A percentile compares a stretch with the other conserved stretches of the same genome.
Conservation (phyloP, 1,139 yeast genomes). For the Suhomyces coccinellae region DNA sequence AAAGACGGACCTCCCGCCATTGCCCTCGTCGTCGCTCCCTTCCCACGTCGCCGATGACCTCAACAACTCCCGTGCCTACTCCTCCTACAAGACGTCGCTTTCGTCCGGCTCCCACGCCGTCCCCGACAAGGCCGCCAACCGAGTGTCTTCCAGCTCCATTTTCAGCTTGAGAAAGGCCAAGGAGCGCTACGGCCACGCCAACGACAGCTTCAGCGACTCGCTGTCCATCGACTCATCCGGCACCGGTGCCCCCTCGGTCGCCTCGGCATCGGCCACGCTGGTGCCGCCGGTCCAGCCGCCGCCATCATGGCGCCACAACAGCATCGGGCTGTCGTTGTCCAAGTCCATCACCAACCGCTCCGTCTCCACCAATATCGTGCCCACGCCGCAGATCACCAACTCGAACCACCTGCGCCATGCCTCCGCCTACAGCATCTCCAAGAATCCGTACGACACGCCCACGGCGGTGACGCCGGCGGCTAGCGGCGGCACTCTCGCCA, state of each 20-base stretch:
- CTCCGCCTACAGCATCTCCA: conserved; percentile 37
- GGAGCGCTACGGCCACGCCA: conserved; percentile 23
- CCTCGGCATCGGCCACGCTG: conserved; percentile 1
- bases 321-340: conserved; percentile 11
- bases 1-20: conserved; percentile 12
- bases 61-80: conserved; percentile 36
- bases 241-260: conserved; percentile 16
- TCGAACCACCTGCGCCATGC: conserved; percentile 43
- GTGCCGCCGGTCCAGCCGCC: conserved; percentile 3
- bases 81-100: conserved; percentile 12
- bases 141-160: conserved; percentile 42
- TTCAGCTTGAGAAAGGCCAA: conserved; percentile 37
- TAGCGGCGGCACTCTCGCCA: neutral
- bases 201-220: conserved; percentile 33
- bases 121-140: conserved; percentile 15
- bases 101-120: conserved; percentile 3
- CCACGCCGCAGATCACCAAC: conserved; percentile 32
- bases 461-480: conserved; percentile 7
- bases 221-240: conserved; percentile 40
- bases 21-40: conserved; percentile 12
- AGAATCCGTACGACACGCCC: conserved; percentile 35
- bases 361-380: conserved; percentile 27
- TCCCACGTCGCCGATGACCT: conserved; percentile 35
- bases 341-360: conserved; percentile 19
- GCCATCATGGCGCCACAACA: conserved; percentile 11